phyloP scores from a whole-genome alignment of 2,329 filamentous ascomycete genomes.

The Fusarium nelsonii region DNA sequence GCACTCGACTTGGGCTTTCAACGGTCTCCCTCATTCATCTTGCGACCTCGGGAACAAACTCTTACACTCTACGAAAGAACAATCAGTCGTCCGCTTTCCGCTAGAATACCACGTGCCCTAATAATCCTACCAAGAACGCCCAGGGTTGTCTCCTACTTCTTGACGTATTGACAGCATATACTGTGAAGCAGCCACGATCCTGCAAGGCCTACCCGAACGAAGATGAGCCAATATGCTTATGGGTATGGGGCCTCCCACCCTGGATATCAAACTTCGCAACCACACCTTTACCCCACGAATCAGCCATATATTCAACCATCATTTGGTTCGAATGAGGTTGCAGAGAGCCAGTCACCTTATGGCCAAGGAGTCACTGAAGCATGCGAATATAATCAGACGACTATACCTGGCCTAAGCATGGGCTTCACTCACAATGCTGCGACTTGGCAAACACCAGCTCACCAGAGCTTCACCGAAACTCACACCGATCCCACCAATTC shows the following conservation, averaged over 20 bases:
- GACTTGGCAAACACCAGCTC: constrained; percentile 34
- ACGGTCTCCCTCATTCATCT: not conserved
- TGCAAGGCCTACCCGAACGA: not conserved
- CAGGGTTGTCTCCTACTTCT: not conserved
- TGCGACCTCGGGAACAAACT: not conserved
- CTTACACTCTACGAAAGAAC: not conserved
- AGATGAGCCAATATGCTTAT: constrained; percentile 51
- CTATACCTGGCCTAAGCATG: constrained; percentile 54
- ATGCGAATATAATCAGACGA: constrained; percentile 47
- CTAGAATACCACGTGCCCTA: not conserved
- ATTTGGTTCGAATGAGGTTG: constrained; percentile 19
- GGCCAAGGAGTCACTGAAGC: constrained; percentile 28
- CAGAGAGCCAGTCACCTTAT: constrained; percentile 16
- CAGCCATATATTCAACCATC: constrained; percentile 26
- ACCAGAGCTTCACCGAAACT: constrained; percentile 12
- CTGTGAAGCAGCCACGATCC: not conserved
- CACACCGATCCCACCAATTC: constrained; percentile 1
- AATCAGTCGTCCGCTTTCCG: not conserved
- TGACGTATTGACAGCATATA: not conserved
- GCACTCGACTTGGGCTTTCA: not conserved
- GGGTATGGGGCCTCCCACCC: constrained; percentile 42
- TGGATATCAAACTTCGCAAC: constrained; percentile 42
- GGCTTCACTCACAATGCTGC: constrained; percentile 40
- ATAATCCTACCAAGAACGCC: not conserved
- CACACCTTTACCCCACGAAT: constrained; percentile 35